Conservation (phyloP, 768 basidiomycete genomes). For the Kwoniella europaea region DNA sequence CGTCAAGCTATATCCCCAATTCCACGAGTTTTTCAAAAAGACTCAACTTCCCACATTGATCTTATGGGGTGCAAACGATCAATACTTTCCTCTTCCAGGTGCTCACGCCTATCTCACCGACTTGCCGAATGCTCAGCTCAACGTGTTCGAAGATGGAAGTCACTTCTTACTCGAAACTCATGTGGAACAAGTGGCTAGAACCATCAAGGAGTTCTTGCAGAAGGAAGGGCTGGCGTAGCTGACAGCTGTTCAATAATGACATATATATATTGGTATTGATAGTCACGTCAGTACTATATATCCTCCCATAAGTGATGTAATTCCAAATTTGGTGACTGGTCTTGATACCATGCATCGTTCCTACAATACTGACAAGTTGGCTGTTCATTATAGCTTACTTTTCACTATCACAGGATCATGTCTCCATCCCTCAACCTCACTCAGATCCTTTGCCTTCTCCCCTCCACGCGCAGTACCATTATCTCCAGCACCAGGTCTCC, state of each 20-base stretch:
- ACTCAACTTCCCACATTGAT: conserved; percentile 61
- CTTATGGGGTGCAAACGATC: conserved; percentile 64
- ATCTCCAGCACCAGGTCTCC: conserved; percentile 27
- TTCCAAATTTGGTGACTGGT: no score
- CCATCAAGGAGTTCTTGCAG: conserved; percentile 57
- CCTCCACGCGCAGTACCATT: conserved; percentile 29
- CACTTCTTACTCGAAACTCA: conserved; percentile 64
- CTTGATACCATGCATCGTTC: neutral
- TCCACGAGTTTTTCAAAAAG: conserved; percentile 62
- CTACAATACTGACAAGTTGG: neutral
- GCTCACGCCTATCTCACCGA: conserved; percentile 62
- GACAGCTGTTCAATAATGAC: neutral
- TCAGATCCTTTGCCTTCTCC: conserved; percentile 36
- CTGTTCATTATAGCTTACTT: neutral
- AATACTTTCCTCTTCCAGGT: conserved; percentile 61
- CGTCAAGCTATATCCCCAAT: conserved; percentile 61
- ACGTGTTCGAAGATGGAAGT: conserved; percentile 60
- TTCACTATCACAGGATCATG: conserved; percentile 18
- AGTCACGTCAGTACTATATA: no score
- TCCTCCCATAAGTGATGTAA: no score
- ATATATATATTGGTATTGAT: no score
- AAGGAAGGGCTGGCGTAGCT: neutral
- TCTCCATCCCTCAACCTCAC: conserved; percentile 35
- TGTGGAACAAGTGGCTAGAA: conserved; percentile 57
- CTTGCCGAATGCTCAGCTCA: conserved; percentile 59